phyloP scores from a whole-genome alignment of 345 rosid genomes.

The Carallia pectinifolia region DNA sequence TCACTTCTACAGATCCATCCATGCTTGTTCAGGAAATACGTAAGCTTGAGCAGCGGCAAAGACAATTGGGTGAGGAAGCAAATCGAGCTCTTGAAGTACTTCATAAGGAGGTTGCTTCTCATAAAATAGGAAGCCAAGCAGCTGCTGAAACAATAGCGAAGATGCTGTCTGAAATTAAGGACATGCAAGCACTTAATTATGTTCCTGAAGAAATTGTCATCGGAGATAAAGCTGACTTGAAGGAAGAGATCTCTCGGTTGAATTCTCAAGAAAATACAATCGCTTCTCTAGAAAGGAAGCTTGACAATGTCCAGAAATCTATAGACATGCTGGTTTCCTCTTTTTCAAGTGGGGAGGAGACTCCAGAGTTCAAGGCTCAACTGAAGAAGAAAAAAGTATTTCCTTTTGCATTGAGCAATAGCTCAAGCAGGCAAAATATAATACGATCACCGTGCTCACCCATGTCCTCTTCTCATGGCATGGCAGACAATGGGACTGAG shows the following conservation, averaged over 20 bases:
- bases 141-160: slow-evolving; percentile 73
- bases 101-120: slow-evolving; percentile 87
- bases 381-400: slow-evolving; percentile 67
- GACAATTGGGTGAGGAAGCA: slow-evolving; percentile 89
- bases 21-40: slow-evolving; percentile 79
- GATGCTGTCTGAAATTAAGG: slow-evolving; percentile 78
- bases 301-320: slow-evolving; percentile 82
- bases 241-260: slow-evolving; percentile 76
- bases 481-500: slow-evolving; percentile 52
- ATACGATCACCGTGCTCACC: slow-evolving; percentile 85
- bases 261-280: slow-evolving; percentile 69
- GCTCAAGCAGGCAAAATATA: slow-evolving; percentile 71
- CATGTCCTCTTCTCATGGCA: slow-evolving; percentile 57
- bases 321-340: slow-evolving; percentile 74
- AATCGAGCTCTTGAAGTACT: slow-evolving; percentile 86
- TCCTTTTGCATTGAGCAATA: slow-evolving; percentile 69
- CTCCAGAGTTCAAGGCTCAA: slow-evolving; percentile 54
- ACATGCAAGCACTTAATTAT: slow-evolving; percentile 60
- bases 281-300: slow-evolving; percentile 74
- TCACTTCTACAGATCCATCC: slow-evolving; percentile 69
- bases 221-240: slow-evolving; percentile 56
- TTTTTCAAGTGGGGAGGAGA: slow-evolving; percentile 46
- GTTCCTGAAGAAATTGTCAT: slow-evolving; percentile 51
- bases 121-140: slow-evolving; percentile 73
- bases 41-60: slow-evolving; percentile 77